These are phyloP conservation scores for Penicillium herquei DNA, from an alignment of 495 filamentous ascomycete species.

Conservation along the genomic window DNA sequence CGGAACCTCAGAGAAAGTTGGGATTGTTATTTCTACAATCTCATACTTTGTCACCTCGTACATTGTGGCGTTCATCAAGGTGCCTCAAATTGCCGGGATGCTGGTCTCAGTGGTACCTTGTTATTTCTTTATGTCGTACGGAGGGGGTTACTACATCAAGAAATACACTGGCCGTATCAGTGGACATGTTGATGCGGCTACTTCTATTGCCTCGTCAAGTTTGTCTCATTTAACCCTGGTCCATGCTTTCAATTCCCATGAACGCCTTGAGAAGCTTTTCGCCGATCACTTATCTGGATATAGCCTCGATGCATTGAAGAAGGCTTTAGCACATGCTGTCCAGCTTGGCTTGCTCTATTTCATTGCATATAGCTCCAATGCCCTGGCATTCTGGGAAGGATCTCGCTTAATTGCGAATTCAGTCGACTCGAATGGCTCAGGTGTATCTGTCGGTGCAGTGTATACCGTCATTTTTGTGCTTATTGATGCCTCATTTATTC, in stretches of 20 bases:
- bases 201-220: conserved; percentile 46
- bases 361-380: conserved; percentile 61
- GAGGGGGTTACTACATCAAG: conserved; percentile 56
- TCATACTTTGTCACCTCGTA: conserved; percentile 62
- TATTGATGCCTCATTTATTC: conserved; percentile 59
- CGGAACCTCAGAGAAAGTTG: conserved; percentile 66
- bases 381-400: conserved; percentile 65
- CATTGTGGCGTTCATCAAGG: conserved; percentile 61
- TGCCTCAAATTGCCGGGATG: conserved; percentile 39
- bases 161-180: conserved; percentile 53
- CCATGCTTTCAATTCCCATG: conserved; percentile 46
- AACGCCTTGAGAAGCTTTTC: conserved; percentile 50
- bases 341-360: conserved; percentile 64
- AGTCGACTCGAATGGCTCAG: conserved; percentile 33
- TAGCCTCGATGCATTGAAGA: conserved; percentile 54
- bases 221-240: conserved; percentile 46
- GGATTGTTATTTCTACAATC: conserved; percentile 55
- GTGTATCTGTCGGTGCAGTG: conserved; percentile 52
- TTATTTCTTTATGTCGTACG: conserved; percentile 61
- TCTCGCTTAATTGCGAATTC: conserved; percentile 52
- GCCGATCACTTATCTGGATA: conserved; percentile 40
- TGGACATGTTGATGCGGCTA: conserved; percentile 44
- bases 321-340: conserved; percentile 52
- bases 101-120: conserved; percentile 60
- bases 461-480: conserved; percentile 66